Evolutionary conservation across 2,329 filamentous ascomycete genomes (phyloP), one percentile per base, ranked within the genome.

Genomic region (Stylonectria norvegica): DNA sequence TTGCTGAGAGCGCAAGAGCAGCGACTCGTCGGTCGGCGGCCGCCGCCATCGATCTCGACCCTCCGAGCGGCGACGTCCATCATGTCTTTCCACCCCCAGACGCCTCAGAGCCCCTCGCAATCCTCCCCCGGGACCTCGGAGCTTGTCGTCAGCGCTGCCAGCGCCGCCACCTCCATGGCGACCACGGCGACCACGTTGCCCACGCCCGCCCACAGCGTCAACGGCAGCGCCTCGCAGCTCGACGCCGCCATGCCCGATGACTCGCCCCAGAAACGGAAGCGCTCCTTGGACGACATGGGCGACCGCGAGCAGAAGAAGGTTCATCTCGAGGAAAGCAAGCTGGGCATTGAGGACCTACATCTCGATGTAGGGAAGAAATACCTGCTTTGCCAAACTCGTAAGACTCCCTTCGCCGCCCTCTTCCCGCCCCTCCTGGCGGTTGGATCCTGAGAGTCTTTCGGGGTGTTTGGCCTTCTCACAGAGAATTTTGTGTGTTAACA

Each of bases 61-160:
- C 47, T 48, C 49, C 46, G 52, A 47, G 55, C 54, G 62, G 62
- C 57, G 64, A 60, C 53, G 57, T 61, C 64, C 68, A 75, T 64
- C 64, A 83, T 83, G 78, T 79, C 77, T 67, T 81, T 78, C 71
- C 78, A 82, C 63, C 79, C 79, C 55, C 78, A 78, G 58, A 83
- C 79, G 55, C 80, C 80, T 61, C 79, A 83, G 71, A 83, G 79
- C 62, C 79, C 79, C 60, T 81, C 77, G 60, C 76, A 80, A 61
- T 70, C 73, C 59, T 80, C 76, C 51, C 74, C 76, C 49, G 73
- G 68, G 55, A 75, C 70, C 52, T 73, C 69, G 59, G 75, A 77
- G 55, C 67, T 65, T 52, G 66, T 64, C 55, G 68, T 67, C 42
- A 76, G 71, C 67, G 68, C 70, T 59, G 70, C 69, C 53, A 69